A percentile compares a stretch with the other conserved stretches of the same genome.
Evolutionary conservation across 2,329 filamentous ascomycete genomes (phyloP).

Genomic region (Aspergillus glaucus): DNA sequence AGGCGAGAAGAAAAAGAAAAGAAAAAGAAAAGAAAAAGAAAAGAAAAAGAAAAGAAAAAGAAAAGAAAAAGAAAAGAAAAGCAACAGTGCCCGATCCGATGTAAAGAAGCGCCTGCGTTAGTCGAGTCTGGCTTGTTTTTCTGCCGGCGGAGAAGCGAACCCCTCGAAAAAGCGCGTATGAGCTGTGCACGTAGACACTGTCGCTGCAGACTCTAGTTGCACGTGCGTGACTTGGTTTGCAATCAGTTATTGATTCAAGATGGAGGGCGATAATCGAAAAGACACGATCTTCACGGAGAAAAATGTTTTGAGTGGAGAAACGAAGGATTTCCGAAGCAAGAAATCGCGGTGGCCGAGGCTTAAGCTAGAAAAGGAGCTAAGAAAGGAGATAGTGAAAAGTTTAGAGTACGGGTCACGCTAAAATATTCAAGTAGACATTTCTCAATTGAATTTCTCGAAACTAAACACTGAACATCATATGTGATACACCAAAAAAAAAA

Average conservation of each 20-base stretch:
- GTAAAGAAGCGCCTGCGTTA: neutral
- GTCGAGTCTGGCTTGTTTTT: constrained; percentile 13
- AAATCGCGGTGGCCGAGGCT: neutral
- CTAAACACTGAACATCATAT: neutral
- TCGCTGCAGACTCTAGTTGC: neutral
- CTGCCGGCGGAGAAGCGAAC: constrained; percentile 14
- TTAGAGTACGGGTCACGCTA: no score
- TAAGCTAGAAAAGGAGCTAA: neutral
- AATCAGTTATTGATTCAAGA: neutral
- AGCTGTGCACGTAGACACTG: no score
- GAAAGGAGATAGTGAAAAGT: neutral
- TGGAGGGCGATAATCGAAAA: no score
- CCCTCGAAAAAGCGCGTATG: neutral
- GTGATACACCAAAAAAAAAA: neutral
- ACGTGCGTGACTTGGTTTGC: neutral
- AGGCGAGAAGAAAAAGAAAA: neutral
- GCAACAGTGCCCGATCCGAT: neutral
- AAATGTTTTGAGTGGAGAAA: neutral
- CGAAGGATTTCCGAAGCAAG: no score
- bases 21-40: neutral
- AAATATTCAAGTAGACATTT: no score
- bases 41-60: neutral
- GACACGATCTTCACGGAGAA: neutral
- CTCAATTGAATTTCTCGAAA: neutral
- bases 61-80: neutral